Conservation (phyloP, 257 asterid species). For the Solanum sejunctum region DNA sequence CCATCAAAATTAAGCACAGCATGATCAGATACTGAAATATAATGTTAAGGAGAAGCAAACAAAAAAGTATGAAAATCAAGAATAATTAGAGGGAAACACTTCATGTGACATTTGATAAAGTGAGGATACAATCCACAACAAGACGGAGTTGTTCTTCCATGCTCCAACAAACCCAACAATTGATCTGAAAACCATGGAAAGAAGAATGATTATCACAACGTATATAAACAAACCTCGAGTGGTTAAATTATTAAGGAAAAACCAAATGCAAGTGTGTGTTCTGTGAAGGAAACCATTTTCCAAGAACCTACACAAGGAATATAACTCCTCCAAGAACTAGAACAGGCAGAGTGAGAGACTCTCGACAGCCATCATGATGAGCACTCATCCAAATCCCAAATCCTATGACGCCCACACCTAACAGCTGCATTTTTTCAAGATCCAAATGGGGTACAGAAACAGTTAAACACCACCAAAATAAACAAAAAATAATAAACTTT, state of each 20-base stretch:
- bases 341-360: constrained; percentile 70
- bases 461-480: background rate
- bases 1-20: constrained; percentile 71
- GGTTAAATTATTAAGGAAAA: background rate
- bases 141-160: constrained; percentile 57
- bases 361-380: constrained; percentile 75
- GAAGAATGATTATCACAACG: background rate
- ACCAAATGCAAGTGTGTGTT: background rate
- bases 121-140: constrained; percentile 92
- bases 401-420: constrained; percentile 61
- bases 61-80: background rate
- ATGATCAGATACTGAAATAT: constrained; percentile 55
- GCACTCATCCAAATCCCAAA: constrained; percentile 87
- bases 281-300: background rate
- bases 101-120: background rate
- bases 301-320: constrained; percentile 46
- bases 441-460: background rate
- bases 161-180: constrained; percentile 77
- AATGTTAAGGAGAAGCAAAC: constrained; percentile 35
- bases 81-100: background rate
- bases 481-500: background rate
- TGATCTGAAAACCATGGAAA: constrained; percentile 39
- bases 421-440: constrained; percentile 26
- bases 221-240: background rate
- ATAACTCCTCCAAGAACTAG: constrained; percentile 73